Conservation (phyloP, 441 rosid species). For the Gossypium gossypioides region DNA sequence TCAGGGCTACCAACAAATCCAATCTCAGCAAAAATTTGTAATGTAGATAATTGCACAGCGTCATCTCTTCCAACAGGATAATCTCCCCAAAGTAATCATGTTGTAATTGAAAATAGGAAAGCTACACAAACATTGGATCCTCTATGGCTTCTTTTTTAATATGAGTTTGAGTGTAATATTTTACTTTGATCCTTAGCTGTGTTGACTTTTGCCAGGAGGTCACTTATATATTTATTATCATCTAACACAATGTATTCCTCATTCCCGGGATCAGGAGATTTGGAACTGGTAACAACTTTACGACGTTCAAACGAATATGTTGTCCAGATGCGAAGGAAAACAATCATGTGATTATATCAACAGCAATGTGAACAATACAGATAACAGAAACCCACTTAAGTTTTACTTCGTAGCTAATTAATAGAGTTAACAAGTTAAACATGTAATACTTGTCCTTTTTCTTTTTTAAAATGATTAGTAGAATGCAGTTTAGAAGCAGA, state of each 20-base stretch:
- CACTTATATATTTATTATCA: constrained; percentile 93
- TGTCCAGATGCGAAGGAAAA: too few relatives aligned
- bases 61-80: constrained; percentile 98
- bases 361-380: neutral
- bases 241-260: constrained; percentile 93
- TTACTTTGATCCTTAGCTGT: constrained; percentile 81
- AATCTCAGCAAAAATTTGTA: constrained; percentile 88
- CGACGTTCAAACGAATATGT: constrained; percentile 55
- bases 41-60: constrained; percentile 90
- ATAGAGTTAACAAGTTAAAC: neutral
- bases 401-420: neutral
- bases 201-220: constrained; percentile 80
- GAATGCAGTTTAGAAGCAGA: constrained; percentile 1
- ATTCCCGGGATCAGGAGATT: constrained; percentile 75
- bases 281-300: constrained; percentile 82
- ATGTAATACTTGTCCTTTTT: neutral
- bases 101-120: constrained; percentile 56
- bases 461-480: neutral
- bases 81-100: constrained; percentile 93
- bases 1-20: constrained; percentile 86
- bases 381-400: neutral
- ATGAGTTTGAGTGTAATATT: constrained; percentile 77
- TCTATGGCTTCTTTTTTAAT: constrained; percentile 81
- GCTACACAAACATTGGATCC: constrained; percentile 76
- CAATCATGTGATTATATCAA: neutral